phyloP scores from a whole-genome alignment of 1,284 basidiomycete genomes.

The Cutaneotrichosporon sp. region DNA sequence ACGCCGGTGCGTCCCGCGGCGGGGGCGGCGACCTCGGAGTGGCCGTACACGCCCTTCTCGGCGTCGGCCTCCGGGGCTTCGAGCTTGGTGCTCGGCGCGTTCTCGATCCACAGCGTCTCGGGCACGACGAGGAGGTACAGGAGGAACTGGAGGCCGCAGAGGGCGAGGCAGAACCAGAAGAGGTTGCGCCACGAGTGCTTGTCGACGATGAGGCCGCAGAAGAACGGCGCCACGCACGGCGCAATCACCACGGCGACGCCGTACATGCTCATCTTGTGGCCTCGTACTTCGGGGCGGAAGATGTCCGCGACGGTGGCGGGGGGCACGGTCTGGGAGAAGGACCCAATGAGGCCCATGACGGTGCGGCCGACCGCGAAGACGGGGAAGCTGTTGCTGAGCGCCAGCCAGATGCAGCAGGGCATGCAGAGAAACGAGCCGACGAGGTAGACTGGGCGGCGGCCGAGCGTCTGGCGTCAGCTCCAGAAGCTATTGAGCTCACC shows the following conservation, averaged over 20 bases:
- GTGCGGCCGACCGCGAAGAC: constrained; percentile 31
- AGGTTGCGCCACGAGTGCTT: constrained; percentile 35
- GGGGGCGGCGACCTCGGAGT: neutral
- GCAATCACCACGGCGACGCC: constrained; percentile 36
- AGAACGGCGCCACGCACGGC: constrained; percentile 46
- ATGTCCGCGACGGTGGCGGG: constrained; percentile 40
- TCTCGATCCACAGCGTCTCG: constrained; percentile 45
- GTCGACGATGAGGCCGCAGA: constrained; percentile 42
- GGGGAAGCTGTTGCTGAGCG: constrained; percentile 31
- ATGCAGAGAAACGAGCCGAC: constrained; percentile 48
- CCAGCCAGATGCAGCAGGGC: constrained; percentile 46
- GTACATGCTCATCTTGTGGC: constrained; percentile 46
- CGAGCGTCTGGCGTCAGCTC: constrained; percentile 29
- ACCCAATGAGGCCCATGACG: constrained; percentile 31
- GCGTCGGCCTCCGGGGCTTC: neutral
- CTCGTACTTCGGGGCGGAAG: constrained; percentile 40
- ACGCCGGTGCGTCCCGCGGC: constrained; percentile 26
- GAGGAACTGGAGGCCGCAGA: constrained; percentile 25
- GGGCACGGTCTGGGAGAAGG: constrained; percentile 38
- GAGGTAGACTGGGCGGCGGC: constrained; percentile 47
- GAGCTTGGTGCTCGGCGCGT: neutral
- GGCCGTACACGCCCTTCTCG: neutral
- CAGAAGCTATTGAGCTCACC: neutral
- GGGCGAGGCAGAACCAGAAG: constrained; percentile 46
- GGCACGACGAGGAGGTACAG: constrained; percentile 41